Evolutionary conservation across 2,329 filamentous ascomycete species (phyloP), one percentile per base, ranked within the genome.

Genomic region (Herpotrichia juniperi): DNA sequence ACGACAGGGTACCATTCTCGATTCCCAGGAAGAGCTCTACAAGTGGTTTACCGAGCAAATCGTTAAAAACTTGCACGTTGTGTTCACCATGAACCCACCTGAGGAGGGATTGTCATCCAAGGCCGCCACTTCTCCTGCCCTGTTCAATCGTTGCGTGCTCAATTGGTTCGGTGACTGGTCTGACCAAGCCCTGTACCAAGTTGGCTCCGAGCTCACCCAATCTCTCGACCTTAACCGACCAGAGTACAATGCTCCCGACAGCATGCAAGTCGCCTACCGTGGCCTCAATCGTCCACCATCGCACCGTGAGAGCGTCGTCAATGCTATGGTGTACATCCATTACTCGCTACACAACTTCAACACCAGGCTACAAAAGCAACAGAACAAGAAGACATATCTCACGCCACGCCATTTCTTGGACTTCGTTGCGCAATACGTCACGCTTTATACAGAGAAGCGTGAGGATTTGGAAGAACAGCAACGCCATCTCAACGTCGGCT

Each of bases 141-240:
- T 99, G 68, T 99, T 99, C 88, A 99, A 99, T 80, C 89, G 94
- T 82, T 99, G 94, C 71, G 94, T 99, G 43, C 87, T 99, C 64
- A 99, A 99, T 78, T 99, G 94, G 94, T 97, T 99, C 73, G 94
- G 94, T 59, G 94, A 99, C 77, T 99, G 94, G 94, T 99, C 94
- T 46, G 94, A 99, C 74, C 94, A 99, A 78, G 96, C 94, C 31
- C 83, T 99, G 17, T 99, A 96, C 87, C 96, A 99, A 75, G 96
- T 99, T 57, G 93, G 90, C 21, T 92, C 90, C 57, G 94, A 99
- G 75, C 85, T 99, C 51, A 99, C 96, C 1, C 90, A 96, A 60
- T 93, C 91, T n/a, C 87, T 99, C 53, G 94, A 99, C 71, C 83
- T 99, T 48, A 94, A 99, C 71, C 88, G 92, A 57, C 81, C 90